Percentiles rank a stretch among this genome's conserved stretches.
Conservation (phyloP, 495 filamentous ascomycete species). For the Penicillium cosmopolitanum region DNA sequence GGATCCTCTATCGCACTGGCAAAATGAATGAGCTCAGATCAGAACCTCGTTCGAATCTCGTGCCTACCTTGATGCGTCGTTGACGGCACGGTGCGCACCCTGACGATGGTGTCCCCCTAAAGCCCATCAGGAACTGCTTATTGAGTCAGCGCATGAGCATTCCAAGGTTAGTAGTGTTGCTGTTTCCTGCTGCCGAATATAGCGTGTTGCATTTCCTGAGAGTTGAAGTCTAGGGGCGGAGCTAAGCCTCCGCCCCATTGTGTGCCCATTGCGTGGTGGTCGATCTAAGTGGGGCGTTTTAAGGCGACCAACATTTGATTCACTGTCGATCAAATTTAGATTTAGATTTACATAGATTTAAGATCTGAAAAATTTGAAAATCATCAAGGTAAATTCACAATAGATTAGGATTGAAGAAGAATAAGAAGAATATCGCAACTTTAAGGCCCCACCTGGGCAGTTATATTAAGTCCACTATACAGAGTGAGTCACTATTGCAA, state of each 20-base stretch:
- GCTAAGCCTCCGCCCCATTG: too few species aligned
- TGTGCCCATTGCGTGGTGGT: too few species aligned
- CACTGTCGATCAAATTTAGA: too few species aligned
- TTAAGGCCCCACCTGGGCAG: background rate
- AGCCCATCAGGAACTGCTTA: background rate
- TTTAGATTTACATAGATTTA: too few species aligned
- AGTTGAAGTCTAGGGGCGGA: too few species aligned
- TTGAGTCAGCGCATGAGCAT: background rate
- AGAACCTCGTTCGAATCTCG: background rate
- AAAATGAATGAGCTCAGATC: background rate
- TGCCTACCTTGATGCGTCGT: slow-evolving; percentile 15
- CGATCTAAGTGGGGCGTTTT: too few species aligned
- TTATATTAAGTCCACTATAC: slow-evolving; percentile 9
- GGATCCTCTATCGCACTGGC: slow-evolving; percentile 10
- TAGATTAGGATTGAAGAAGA: background rate
- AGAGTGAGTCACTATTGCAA: slow-evolving; percentile 1
- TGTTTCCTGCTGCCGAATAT: background rate
- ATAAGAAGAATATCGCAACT: background rate
- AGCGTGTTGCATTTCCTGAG: too few species aligned
- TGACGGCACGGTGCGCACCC: slow-evolving; percentile 1
- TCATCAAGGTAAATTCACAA: background rate
- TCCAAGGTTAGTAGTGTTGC: background rate
- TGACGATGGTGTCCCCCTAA: background rate
- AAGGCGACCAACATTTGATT: too few species aligned
- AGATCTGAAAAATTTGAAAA: background rate